Conservation (phyloP, 768 basidiomycete genomes). For the Lactarius tabidus region DNA sequence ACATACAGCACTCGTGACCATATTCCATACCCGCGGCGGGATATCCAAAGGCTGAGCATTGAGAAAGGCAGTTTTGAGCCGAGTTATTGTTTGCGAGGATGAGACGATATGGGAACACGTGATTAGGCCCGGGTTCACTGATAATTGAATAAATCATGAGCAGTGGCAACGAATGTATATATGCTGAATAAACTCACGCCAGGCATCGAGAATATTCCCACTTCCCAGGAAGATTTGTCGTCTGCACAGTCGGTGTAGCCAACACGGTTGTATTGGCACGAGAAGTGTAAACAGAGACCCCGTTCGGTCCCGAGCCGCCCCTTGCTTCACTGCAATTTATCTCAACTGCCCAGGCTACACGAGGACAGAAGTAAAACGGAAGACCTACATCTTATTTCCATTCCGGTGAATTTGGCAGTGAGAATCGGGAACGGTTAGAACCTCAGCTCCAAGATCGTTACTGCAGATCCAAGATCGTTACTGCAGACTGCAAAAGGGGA, state of each 20-base stretch:
- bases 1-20: constrained; percentile 70
- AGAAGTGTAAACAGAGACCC: constrained; percentile 62
- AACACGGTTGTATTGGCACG: constrained; percentile 32
- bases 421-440: constrained; percentile 42
- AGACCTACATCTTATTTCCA: constrained; percentile 57
- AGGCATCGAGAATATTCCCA: constrained; percentile 69
- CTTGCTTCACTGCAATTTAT: constrained; percentile 51
- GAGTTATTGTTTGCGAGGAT: constrained; percentile 59
- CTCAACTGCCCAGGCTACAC: background rate
- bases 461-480: constrained; percentile 65
- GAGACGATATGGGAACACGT: constrained; percentile 59
- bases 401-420: constrained; percentile 72
- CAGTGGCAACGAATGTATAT: background rate
- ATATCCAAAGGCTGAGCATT: constrained; percentile 69
- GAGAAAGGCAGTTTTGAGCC: constrained; percentile 58
- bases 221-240: constrained; percentile 53
- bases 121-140: constrained; percentile 47
- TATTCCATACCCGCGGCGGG: constrained; percentile 68
- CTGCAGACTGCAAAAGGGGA: constrained; percentile 56
- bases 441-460: constrained; percentile 57
- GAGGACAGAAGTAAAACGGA: background rate
- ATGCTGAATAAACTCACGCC: constrained; percentile 38
- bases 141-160: background rate
- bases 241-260: constrained; percentile 50
- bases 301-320: constrained; percentile 67